Evolutionary conservation across 1,139 yeast genomes (phyloP).

Genomic region (Yamadazyma spencermartinsiae): DNA sequence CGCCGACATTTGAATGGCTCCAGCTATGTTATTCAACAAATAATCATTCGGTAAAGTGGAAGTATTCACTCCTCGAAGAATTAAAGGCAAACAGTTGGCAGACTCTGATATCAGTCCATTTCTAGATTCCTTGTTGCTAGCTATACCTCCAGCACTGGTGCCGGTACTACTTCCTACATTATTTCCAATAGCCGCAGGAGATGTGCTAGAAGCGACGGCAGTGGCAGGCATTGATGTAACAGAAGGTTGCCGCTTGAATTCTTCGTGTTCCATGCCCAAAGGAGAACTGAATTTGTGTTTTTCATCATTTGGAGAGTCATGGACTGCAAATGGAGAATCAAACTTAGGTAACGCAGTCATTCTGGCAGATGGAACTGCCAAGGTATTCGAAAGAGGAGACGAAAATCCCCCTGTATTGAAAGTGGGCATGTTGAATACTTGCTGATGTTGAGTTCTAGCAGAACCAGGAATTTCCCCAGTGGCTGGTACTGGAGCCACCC

Average conservation of each 20-base stretch:
- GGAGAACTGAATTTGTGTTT: slow-evolving; percentile 17
- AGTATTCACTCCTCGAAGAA: slow-evolving; percentile 60
- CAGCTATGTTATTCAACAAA: slow-evolving; percentile 35
- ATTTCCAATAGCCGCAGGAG: neutral
- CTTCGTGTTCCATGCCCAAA: slow-evolving; percentile 14
- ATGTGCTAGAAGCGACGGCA: neutral
- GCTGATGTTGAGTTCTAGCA: slow-evolving; percentile 4
- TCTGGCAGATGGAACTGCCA: slow-evolving; percentile 11
- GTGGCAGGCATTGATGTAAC: slow-evolving; percentile 5
- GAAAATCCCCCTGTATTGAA: slow-evolving; percentile 24
- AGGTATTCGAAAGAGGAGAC: slow-evolving; percentile 24
- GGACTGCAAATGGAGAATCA: slow-evolving; percentile 31
- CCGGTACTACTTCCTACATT: neutral
- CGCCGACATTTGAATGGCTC: slow-evolving; percentile 18
- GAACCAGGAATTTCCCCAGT: slow-evolving; percentile 5
- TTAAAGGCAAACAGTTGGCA: slow-evolving; percentile 61
- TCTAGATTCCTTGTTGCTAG: slow-evolving; percentile 4
- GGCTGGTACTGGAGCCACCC: slow-evolving; percentile 5
- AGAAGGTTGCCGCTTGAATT: slow-evolving; percentile 12
- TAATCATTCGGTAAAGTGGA: slow-evolving; percentile 57
- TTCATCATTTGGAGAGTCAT: slow-evolving; percentile 22
- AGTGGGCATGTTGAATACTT: slow-evolving; percentile 7
- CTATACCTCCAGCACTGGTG: neutral
- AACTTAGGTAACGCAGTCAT: slow-evolving; percentile 18
- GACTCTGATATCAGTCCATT: slow-evolving; percentile 28